A percentile compares a stretch with the other conserved stretches of the same genome.
phyloP scores from a whole-genome alignment of 768 basidiomycete genomes.

The Lactarius trivialis region DNA sequence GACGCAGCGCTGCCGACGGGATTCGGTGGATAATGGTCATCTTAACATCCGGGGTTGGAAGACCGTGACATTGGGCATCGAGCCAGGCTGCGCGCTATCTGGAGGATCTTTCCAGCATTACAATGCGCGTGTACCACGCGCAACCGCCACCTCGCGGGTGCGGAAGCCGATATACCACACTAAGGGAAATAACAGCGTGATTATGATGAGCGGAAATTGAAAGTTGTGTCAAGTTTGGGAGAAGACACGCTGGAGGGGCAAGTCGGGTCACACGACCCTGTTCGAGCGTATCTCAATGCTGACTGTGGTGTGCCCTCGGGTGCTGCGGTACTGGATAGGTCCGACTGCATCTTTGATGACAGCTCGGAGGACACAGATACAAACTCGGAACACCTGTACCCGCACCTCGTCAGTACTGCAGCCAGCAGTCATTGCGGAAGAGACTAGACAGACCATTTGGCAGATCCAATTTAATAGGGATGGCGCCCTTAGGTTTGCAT shows the following conservation, averaged over 20 bases:
- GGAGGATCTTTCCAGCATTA: slow-evolving; percentile 34
- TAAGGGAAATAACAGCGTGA: slow-evolving; percentile 69
- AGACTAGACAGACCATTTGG: slow-evolving; percentile 42
- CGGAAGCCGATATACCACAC: slow-evolving; percentile 61
- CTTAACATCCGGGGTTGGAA: slow-evolving; percentile 22
- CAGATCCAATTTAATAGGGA: slow-evolving; percentile 58
- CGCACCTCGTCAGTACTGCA: no score
- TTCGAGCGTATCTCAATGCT: slow-evolving; percentile 41
- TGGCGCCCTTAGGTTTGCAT: slow-evolving; percentile 40
- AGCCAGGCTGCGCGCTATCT: not conserved
- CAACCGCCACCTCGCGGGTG: slow-evolving; percentile 58
- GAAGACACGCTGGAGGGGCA: slow-evolving; percentile 54
- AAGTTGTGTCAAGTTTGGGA: slow-evolving; percentile 66
- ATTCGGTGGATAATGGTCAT: slow-evolving; percentile 16
- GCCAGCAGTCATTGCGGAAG: not conserved
- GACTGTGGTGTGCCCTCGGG: slow-evolving; percentile 43
- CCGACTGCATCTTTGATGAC: slow-evolving; percentile 32
- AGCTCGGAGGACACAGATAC: no score
- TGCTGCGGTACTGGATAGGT: slow-evolving; percentile 31
- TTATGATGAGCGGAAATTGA: slow-evolving; percentile 44
- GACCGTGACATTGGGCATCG: not conserved
- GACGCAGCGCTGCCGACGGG: not conserved
- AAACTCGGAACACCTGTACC: no score
- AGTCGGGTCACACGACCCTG: slow-evolving; percentile 60
- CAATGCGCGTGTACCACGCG: slow-evolving; percentile 67